phyloP scores from a whole-genome alignment of 495 filamentous ascomycete species.

The Tuber aestivum region DNA sequence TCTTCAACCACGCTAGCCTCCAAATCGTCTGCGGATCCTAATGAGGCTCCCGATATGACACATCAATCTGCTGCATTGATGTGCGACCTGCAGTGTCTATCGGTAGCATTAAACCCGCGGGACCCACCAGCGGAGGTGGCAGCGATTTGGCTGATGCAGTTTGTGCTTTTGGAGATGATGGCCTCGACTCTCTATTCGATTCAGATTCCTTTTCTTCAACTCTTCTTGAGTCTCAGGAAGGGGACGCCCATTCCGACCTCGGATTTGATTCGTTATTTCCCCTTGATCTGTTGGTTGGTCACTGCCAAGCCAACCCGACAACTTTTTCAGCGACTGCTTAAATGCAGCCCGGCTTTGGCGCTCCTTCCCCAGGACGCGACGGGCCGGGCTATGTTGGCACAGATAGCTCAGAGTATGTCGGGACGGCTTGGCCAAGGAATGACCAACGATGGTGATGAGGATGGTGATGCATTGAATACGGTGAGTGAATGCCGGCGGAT shows the following conservation, averaged over 20 bases:
- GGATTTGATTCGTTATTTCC: slow-evolving; percentile 37
- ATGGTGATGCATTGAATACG: not conserved
- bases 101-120: slow-evolving; percentile 20
- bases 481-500: slow-evolving; percentile 1
- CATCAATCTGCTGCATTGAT: slow-evolving; percentile 99
- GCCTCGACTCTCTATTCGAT: slow-evolving; percentile 39
- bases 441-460: slow-evolving; percentile 16
- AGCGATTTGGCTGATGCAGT: slow-evolving; percentile 33
- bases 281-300: slow-evolving; percentile 39
- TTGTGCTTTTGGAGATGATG: slow-evolving; percentile 37
- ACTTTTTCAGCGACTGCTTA: slow-evolving; percentile 39
- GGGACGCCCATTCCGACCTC: slow-evolving; percentile 38
- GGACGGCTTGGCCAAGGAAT: slow-evolving; percentile 26
- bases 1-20: slow-evolving; percentile 28
- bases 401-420: slow-evolving; percentile 28
- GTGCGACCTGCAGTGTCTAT: slow-evolving; percentile 99
- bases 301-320: slow-evolving; percentile 38
- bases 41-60: slow-evolving; percentile 80
- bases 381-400: slow-evolving; percentile 35
- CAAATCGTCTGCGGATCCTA: slow-evolving; percentile 30
- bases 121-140: slow-evolving; percentile 28
- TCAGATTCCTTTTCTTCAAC: slow-evolving; percentile 39
- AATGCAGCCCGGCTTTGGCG: slow-evolving; percentile 38
- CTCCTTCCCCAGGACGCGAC: slow-evolving; percentile 38
- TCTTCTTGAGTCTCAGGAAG: slow-evolving; percentile 39